Conservation (phyloP, 2,329 filamentous ascomycete species). For the Emmonsiellopsis sp. region DNA sequence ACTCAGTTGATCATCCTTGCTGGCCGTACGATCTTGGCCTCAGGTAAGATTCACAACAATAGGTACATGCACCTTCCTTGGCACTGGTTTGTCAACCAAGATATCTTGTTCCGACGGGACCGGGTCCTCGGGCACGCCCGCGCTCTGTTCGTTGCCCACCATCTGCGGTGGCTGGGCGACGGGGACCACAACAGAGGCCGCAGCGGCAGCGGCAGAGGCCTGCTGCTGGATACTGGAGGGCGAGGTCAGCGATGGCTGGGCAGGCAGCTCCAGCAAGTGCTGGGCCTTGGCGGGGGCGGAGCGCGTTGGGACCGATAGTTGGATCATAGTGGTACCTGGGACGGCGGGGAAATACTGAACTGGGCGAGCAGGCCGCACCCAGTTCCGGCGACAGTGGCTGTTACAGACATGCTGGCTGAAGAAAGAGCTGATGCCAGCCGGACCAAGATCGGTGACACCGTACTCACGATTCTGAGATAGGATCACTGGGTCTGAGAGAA, state of each 20-base stretch:
- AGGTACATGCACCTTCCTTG: neutral
- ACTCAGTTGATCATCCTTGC: too few species aligned
- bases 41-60: neutral
- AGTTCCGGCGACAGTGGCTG: conserved; percentile 22
- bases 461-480: conserved; percentile 30
- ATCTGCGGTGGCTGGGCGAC: conserved; percentile 11
- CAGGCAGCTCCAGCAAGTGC: conserved; percentile 10
- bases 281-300: conserved; percentile 16
- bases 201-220: conserved; percentile 26
- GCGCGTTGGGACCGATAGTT: neutral
- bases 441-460: conserved; percentile 33
- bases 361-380: conserved; percentile 3
- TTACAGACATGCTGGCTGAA: conserved; percentile 31
- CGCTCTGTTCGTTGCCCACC: conserved; percentile 21
- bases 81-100: neutral
- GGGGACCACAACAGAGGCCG: conserved; percentile 29
- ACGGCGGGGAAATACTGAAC: neutral
- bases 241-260: conserved; percentile 20
- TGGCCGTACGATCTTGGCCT: too few species aligned
- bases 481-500: conserved; percentile 37
- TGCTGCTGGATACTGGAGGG: conserved; percentile 24
- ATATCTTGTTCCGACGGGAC: conserved; percentile 11
- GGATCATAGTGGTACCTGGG: conserved; percentile 5
- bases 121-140: conserved; percentile 28
- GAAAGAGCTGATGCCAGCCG: conserved; percentile 32